Base-by-base conservation (phyloP, 2,329 filamentous ascomycete species). In the Pseudogymnoascus sp. region DNA sequence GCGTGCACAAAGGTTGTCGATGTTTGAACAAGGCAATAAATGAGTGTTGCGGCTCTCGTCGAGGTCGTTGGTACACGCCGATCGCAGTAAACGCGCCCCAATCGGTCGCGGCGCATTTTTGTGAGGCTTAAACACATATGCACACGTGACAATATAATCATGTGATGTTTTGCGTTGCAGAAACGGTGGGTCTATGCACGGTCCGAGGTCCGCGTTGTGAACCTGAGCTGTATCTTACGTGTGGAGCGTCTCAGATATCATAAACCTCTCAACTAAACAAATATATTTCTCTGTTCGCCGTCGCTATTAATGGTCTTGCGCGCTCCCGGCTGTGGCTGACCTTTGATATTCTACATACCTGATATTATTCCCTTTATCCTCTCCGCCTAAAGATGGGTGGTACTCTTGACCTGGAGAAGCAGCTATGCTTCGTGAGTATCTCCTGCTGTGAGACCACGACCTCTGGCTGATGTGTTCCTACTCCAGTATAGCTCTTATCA, bases 401-500 rank as follows among this genome's bases (percentile, higher is more conserved):
- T 6, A 60, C 84, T 69, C 82, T 94, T 71, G 87, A 92, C 72
- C 82, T 94, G 61, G 90, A 94, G 78, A 89, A 86, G 74, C 90
- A 93, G 73, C 81, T 94, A 70, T 85, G 84, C 76, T 92, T 92
- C 77, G 90, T 94, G 84, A 75, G 88, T 76, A 56, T 33, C n/a
- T 56, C 28, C 11, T 35, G 10, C 18, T 33, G 50, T 59, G 62
- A 64, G 56, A 12, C 11, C 35, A 28, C 47, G 16, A 56, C 37
- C 23, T 44, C 31, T 40, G 47, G 16, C 40, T 60, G 56, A 69
- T 69, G 60, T 35, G n/a, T 56, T 33, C 69, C 61, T 25, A 11
- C 37, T 68, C 63, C 68, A 94, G 90, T 94, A 94, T 79, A 90
- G 90, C 74, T 84, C 89, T 64, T 93, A 94, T 73, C 90, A 94